Evolutionary conservation across 306 rosid species (phyloP).

Genomic region (Vigna mungo): DNA sequence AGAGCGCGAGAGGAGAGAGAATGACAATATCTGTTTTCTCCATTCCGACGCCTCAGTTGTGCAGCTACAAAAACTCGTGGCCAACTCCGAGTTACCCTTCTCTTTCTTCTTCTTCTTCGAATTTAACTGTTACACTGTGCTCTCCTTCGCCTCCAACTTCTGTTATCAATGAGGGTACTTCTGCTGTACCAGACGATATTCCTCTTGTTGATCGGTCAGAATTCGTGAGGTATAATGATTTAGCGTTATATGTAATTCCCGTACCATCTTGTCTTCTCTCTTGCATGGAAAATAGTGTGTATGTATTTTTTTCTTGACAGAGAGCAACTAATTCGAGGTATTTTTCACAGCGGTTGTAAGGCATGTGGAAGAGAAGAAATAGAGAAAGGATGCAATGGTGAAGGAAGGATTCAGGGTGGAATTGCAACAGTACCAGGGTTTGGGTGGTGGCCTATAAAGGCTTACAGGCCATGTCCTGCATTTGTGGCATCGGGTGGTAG

Average conservation of each 20-base stretch:
- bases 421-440: constrained; percentile 94
- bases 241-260: not conserved
- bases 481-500: constrained; percentile 87
- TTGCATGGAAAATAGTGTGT: not conserved
- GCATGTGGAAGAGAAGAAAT: constrained; percentile 84
- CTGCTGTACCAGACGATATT: constrained; percentile 56
- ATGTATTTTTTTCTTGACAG: not conserved
- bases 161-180: constrained; percentile 57
- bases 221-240: constrained; percentile 26
- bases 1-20: constrained; percentile 37
- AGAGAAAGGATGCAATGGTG: constrained; percentile 92
- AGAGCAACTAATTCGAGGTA: not conserved
- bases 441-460: constrained; percentile 99
- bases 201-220: constrained; percentile 43
- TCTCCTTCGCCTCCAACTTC: constrained; percentile 65
- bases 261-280: not conserved
- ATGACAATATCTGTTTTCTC: constrained; percentile 65
- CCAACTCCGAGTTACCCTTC: constrained; percentile 41
- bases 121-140: constrained; percentile 45
- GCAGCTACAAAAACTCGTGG: constrained; percentile 40
- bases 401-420: constrained; percentile 97
- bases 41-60: constrained; percentile 47
- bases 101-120: constrained; percentile 30
- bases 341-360: constrained; percentile 70
- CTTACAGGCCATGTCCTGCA: constrained; percentile 94